Conservation (phyloP, 345 rosid species). For the Rhodamnia rubescens region DNA sequence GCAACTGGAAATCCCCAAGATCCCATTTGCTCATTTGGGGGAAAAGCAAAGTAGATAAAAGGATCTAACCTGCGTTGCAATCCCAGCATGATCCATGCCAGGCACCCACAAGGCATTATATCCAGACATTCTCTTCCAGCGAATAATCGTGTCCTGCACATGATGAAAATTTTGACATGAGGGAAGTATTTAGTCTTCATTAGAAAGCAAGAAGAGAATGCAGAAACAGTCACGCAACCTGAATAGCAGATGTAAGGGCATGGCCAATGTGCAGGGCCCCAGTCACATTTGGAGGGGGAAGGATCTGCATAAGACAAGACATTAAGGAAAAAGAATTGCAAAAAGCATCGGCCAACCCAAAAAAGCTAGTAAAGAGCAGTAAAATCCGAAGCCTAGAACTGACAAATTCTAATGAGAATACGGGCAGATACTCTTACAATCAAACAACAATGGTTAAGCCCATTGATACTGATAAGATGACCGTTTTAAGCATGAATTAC, state of each 20-base stretch:
- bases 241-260: conserved; percentile 77
- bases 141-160: conserved; percentile 74
- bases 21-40: not conserved
- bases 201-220: not conserved
- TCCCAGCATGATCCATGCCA: conserved; percentile 95
- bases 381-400: not conserved
- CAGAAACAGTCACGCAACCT: conserved; percentile 31
- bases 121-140: conserved; percentile 96
- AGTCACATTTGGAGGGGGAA: conserved; percentile 98
- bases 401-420: not conserved
- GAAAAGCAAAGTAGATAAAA: not conserved
- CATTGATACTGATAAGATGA: not conserved
- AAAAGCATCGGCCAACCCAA: not conserved
- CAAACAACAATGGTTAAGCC: not conserved
- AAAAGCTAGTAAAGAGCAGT: not conserved
- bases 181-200: not conserved
- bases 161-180: not conserved
- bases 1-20: not conserved
- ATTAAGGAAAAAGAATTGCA: not conserved
- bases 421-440: not conserved
- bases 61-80: conserved; percentile 81
- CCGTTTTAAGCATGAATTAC: not conserved
- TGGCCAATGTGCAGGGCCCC: conserved; percentile 97
- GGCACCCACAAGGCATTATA: conserved; percentile 94
- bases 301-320: conserved; percentile 30